These are phyloP conservation scores for Capronia epimyces DNA, from an alignment of 2,329 filamentous ascomycete genomes.

Conservation along the genomic window DNA sequence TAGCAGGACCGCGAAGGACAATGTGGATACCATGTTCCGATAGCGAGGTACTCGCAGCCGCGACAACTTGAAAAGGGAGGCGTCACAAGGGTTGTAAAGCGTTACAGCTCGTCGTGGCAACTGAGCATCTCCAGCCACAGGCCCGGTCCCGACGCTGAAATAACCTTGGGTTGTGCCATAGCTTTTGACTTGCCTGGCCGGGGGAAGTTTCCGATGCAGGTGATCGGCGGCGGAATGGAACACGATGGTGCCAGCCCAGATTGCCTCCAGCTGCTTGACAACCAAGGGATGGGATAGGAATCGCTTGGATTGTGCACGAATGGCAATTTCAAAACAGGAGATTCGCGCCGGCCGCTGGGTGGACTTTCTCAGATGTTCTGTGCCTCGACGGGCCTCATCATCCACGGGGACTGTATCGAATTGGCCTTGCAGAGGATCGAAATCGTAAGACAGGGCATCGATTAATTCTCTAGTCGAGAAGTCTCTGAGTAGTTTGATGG, in stretches of 20 bases:
- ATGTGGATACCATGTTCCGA: slow-evolving; percentile 79
- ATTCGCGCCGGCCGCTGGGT: slow-evolving; percentile 64
- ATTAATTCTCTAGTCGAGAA: slow-evolving; percentile 85
- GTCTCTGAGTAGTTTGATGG: slow-evolving; percentile 83
- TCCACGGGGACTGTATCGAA: slow-evolving; percentile 41
- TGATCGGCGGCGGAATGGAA: slow-evolving; percentile 86
- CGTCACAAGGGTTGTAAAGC: slow-evolving; percentile 83
- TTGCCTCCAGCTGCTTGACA: slow-evolving; percentile 90
- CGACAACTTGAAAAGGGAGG: slow-evolving; percentile 86
- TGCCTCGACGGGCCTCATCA: slow-evolving; percentile 30
- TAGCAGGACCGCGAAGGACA: slow-evolving; percentile 79
- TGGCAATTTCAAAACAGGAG: slow-evolving; percentile 87
- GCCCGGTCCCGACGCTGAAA: slow-evolving; percentile 23
- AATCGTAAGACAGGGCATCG: slow-evolving; percentile 90
- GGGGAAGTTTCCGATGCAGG: slow-evolving; percentile 56
- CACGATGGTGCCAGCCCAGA: slow-evolving; percentile 92
- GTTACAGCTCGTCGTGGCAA: slow-evolving; percentile 60
- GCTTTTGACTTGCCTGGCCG: slow-evolving; percentile 23
- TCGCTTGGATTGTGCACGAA: slow-evolving; percentile 84
- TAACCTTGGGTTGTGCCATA: slow-evolving; percentile 39
- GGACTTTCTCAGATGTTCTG: slow-evolving; percentile 28
- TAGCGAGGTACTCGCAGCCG: slow-evolving; percentile 86
- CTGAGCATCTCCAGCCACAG: slow-evolving; percentile 13
- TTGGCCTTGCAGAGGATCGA: slow-evolving; percentile 82
- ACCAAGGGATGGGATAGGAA: slow-evolving; percentile 88